Evolutionary conservation across 1,139 yeast genomes (phyloP).

Genomic region (Yamadazyma jaroonii): DNA sequence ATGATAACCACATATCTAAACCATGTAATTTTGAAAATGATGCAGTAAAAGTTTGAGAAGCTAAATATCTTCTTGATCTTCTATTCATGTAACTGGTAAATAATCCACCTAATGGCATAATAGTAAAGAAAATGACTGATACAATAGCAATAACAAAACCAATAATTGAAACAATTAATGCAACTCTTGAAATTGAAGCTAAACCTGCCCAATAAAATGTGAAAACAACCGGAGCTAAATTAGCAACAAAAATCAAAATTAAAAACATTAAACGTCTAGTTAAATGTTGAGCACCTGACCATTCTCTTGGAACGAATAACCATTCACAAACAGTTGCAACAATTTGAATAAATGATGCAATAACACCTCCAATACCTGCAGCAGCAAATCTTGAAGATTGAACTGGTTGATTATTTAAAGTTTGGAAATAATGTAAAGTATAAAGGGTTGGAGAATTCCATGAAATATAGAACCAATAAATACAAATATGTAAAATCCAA

Average conservation of each 20-base stretch:
- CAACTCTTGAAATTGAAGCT: conserved; percentile 65
- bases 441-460: conserved; percentile 90
- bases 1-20: conserved; percentile 95
- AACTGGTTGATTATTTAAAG: conserved; percentile 78
- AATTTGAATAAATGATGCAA: conserved; percentile 80
- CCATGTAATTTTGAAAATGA: conserved; percentile 79
- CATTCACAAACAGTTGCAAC: conserved; percentile 89
- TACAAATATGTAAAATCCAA: conserved; percentile 88
- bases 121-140: conserved; percentile 79
- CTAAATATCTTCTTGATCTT: conserved; percentile 83
- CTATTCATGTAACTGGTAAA: conserved; percentile 91
- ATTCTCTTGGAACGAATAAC: conserved; percentile 94
- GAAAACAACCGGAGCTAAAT: conserved; percentile 84
- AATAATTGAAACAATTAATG: conserved; percentile 79
- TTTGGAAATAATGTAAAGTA: conserved; percentile 81
- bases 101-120: conserved; percentile 97
- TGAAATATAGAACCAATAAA: conserved; percentile 93
- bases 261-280: conserved; percentile 82
- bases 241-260: conserved; percentile 60
- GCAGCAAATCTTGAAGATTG: conserved; percentile 92
- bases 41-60: conserved; percentile 96
- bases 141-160: conserved; percentile 86
- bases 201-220: conserved; percentile 82
- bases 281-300: conserved; percentile 99
- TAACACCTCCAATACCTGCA: conserved; percentile 87